Evolutionary conservation across 306 rosid genomes (phyloP).

Genomic region (Macrotyloma uniflorum): DNA sequence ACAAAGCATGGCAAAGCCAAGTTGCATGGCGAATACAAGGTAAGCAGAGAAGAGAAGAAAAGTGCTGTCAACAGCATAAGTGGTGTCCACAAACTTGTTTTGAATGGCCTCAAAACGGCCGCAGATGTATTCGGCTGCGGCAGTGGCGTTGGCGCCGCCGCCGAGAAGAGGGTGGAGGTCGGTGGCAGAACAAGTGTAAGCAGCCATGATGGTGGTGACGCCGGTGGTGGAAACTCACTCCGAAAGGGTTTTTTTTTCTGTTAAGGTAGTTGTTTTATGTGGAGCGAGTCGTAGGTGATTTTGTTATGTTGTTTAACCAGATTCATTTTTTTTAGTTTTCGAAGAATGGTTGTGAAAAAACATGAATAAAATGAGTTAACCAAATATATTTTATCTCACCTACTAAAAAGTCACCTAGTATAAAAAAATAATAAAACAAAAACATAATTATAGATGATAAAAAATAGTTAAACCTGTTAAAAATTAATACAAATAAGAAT

Average conservation of each 20-base stretch:
- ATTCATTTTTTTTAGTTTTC: too few relatives aligned
- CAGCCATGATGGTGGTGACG: constrained; percentile 29
- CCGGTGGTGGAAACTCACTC: not conserved
- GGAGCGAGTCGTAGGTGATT: not conserved
- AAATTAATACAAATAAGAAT: too few relatives aligned
- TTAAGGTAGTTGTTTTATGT: not conserved
- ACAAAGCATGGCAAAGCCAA: constrained; percentile 68
- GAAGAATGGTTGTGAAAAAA: too few relatives aligned
- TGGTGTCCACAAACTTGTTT: constrained; percentile 47
- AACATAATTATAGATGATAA: too few relatives aligned
- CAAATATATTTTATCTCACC: too few relatives aligned
- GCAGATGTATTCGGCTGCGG: constrained; percentile 57
- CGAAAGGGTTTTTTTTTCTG: not conserved
- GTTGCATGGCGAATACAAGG: constrained; percentile 66
- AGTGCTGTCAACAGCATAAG: constrained; percentile 52
- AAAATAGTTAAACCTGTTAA: too few relatives aligned
- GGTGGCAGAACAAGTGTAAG: constrained; percentile 51
- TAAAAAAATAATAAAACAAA: too few relatives aligned
- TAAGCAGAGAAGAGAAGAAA: constrained; percentile 61
- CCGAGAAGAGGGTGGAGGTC: constrained; percentile 56
- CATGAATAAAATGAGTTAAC: too few relatives aligned
- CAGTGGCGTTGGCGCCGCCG: constrained; percentile 28
- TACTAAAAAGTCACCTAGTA: too few relatives aligned
- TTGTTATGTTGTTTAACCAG: too few relatives aligned
- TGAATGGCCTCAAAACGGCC: constrained; percentile 45